Evolutionary conservation across 2,329 filamentous ascomycete species (phyloP).

Genomic region (Paecilomyces sp.): DNA sequence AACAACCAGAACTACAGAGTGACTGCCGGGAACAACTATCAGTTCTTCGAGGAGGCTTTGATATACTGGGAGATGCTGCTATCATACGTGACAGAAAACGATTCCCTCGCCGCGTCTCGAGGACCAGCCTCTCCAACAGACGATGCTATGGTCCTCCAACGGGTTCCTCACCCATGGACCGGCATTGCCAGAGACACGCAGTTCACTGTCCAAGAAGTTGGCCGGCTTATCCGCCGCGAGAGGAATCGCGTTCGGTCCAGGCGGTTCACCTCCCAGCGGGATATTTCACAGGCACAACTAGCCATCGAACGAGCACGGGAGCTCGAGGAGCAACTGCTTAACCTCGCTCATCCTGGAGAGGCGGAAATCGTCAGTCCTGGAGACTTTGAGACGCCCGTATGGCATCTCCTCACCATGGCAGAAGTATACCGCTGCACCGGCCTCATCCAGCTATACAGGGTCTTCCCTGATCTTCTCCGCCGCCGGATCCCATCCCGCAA

Average conservation of each 20-base stretch:
- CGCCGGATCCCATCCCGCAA: conserved; percentile 27
- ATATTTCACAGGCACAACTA: conserved; percentile 23
- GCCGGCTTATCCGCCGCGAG: conserved; percentile 33
- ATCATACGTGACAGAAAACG: conserved; percentile 44
- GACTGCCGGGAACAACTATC: conserved; percentile 33
- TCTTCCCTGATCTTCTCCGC: conserved; percentile 46
- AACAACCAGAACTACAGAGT: conserved; percentile 9
- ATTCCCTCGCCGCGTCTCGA: conserved; percentile 21
- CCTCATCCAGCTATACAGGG: conserved; percentile 48
- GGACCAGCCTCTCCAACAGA: conserved; percentile 9
- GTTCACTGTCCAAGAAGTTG: conserved; percentile 37
- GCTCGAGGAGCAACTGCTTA: conserved; percentile 43
- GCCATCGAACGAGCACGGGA: conserved; percentile 29
- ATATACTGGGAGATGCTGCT: conserved; percentile 56
- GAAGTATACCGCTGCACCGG: conserved; percentile 48
- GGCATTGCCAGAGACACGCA: conserved; percentile 32
- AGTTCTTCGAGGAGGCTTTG: conserved; percentile 50
- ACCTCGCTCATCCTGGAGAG: conserved; percentile 39
- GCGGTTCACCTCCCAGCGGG: conserved; percentile 29
- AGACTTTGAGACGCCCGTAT: conserved; percentile 46
- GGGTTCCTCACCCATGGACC: conserved; percentile 33
- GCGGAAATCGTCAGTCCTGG: conserved; percentile 45
- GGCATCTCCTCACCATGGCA: conserved; percentile 47
- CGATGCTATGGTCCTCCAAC: conserved; percentile 24
- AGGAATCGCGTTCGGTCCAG: conserved; percentile 26